phyloP scores from a whole-genome alignment of 2,329 filamentous ascomycete genomes.

The Phoma herbarum region DNA sequence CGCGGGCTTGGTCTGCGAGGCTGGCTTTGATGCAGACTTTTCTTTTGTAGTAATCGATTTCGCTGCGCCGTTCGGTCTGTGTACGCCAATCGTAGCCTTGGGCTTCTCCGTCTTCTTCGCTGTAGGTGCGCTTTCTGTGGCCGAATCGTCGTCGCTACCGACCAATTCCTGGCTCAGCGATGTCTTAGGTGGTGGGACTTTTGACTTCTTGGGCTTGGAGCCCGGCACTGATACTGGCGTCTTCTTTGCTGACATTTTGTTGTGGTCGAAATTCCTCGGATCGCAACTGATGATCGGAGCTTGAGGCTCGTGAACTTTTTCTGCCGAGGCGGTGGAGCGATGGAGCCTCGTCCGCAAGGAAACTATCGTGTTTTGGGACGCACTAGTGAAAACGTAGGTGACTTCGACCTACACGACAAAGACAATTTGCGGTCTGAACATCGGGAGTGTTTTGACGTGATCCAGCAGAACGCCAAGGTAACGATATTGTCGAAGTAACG shows the following conservation, averaged over 20 bases:
- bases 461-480: neutral
- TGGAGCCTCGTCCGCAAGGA: neutral
- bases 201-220: conserved; percentile 38
- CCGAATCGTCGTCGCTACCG: conserved; percentile 45
- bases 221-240: conserved; percentile 48
- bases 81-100: conserved; percentile 43
- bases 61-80: conserved; percentile 39
- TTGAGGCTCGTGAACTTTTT: conserved; percentile 43
- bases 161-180: conserved; percentile 50
- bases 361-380: conserved; percentile 17
- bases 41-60: conserved; percentile 30
- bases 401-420: neutral
- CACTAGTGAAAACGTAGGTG: conserved; percentile 29
- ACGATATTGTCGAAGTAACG: neutral
- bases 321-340: conserved; percentile 20
- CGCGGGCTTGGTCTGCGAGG: conserved; percentile 19
- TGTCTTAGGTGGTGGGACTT: conserved; percentile 31
- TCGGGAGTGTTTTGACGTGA: neutral
- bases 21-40: conserved; percentile 21
- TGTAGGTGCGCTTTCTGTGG: conserved; percentile 30
- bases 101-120: conserved; percentile 32
- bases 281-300: conserved; percentile 26
- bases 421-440: neutral
- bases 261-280: conserved; percentile 24
- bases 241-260: conserved; percentile 48